Base-by-base conservation (phyloP, 2,329 filamentous ascomycete species). In the Stenocarpella maydis region DNA sequence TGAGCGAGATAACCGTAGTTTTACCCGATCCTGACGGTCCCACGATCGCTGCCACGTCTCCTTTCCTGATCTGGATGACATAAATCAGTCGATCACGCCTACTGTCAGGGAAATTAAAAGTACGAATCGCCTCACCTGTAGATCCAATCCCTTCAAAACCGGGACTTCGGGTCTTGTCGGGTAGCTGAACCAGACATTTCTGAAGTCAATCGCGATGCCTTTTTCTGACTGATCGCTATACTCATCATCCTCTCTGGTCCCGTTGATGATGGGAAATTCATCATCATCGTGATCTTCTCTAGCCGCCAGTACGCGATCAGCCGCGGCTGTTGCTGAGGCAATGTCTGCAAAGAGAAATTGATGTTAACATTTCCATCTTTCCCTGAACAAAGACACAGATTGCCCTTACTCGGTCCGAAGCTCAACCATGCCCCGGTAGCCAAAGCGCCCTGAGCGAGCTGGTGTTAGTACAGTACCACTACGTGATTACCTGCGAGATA, bases 361-460 rank as follows among this genome's bases (percentile, higher is more conserved):
- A 34, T 31, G 1, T 61, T 9, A 61, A 21, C 7, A 34, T 1
- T 47, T 21, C 2, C 9, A 3, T 3, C 34, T 2, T 37, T 12
- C 12, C 34, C 7, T 10, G 34, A 37, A 37, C 5, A 37, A 2
- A 14, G 9, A 14, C 4, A 28, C 4, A 1, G 55, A 21, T 10
- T 4, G 5, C 17, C 34, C 41, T 47, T 31, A 63, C 43, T 78
- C 2, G 78, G 77, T 15, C 75, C 76, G 21, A 76, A 76, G 31
- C 77, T 78, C 39, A 79, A 65, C 77, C 77, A 79, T 65, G 76
- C 74, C 9, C 77, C 77, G 1, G 77, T 77, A 5, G 76, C 76
- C 54, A 78, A 72, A 17, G 58, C 58, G 8, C 58, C 58, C 58
- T 61, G 41, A 8, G 58, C 3, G 28, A 47, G 19, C 0, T 14